phyloP scores from a whole-genome alignment of 2,329 filamentous ascomycete genomes.

The Venturia nashicola region DNA sequence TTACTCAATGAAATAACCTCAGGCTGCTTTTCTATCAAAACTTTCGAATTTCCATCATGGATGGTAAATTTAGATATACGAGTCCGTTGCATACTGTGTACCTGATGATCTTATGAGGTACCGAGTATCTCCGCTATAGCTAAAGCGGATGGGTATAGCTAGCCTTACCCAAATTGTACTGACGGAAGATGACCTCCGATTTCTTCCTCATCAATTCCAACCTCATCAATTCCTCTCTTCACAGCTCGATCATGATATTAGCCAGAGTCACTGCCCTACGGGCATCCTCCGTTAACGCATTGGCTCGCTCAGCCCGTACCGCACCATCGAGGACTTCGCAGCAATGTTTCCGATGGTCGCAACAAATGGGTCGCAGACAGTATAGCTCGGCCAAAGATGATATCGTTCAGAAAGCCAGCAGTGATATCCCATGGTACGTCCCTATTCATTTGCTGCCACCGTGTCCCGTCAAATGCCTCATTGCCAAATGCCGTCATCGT shows the following conservation, averaged over 20 bases:
- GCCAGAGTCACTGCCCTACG: conserved; percentile 24
- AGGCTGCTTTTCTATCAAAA: no score
- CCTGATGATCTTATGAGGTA: no score
- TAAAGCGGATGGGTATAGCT: not conserved
- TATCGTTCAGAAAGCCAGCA: conserved; percentile 18
- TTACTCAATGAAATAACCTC: no score
- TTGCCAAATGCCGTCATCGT: not conserved
- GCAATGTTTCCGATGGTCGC: conserved; percentile 20
- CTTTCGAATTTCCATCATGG: no score
- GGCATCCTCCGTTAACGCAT: conserved; percentile 23
- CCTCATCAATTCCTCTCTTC: not conserved
- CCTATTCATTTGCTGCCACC: conserved; percentile 1
- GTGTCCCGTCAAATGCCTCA: not conserved
- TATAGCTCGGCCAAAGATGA: conserved; percentile 26
- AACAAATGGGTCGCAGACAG: conserved; percentile 16
- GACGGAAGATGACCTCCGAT: not conserved
- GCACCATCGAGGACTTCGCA: conserved; percentile 16
- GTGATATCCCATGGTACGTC: conserved; percentile 30
- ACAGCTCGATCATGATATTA: conserved; percentile 28
- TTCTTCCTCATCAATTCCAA: not conserved
- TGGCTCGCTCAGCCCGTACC: conserved; percentile 21
- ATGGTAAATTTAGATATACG: no score
- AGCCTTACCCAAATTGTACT: not conserved
- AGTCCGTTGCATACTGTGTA: no score
- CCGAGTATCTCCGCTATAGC: not conserved